These are phyloP conservation scores for Obelidium mucronatum DNA, from an alignment of 192 early-diverging fungal species.

Conservation along the genomic window DNA sequence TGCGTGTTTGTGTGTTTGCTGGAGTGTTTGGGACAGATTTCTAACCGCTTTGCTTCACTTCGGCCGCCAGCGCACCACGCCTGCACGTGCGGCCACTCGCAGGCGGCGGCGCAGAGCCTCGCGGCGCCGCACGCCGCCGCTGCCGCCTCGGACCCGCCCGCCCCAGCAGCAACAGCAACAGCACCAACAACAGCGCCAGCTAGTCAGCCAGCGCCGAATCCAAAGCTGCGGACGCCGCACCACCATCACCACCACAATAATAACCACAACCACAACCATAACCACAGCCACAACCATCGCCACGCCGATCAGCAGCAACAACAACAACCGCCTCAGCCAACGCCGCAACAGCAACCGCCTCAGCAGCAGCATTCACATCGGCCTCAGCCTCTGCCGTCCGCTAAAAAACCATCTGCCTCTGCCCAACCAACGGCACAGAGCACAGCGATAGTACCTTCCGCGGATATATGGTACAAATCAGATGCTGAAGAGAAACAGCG, in stretches of 20 bases:
- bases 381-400: not conserved
- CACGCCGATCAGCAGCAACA: not conserved
- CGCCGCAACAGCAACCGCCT: not conserved
- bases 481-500: constrained; percentile 78
- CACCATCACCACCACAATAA: constrained; percentile 13
- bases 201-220: not conserved
- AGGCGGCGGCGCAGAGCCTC: too few species aligned
- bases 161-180: not conserved
- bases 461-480: constrained; percentile 70
- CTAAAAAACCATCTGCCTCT: not conserved
- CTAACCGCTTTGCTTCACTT: too few species aligned
- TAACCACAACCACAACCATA: not conserved
- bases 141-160: not conserved
- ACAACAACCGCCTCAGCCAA: not conserved
- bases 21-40: too few species aligned
- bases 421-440: not conserved
- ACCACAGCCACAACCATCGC: not conserved
- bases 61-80: too few species aligned
- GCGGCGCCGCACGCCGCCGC: too few species aligned
- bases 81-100: too few species aligned
- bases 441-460: not conserved
- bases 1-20: too few species aligned
- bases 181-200: not conserved
- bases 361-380: not conserved
- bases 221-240: not conserved